These are phyloP conservation scores for Chaetomium tenue DNA, from an alignment of 495 filamentous ascomycete species.

Conservation along the genomic window DNA sequence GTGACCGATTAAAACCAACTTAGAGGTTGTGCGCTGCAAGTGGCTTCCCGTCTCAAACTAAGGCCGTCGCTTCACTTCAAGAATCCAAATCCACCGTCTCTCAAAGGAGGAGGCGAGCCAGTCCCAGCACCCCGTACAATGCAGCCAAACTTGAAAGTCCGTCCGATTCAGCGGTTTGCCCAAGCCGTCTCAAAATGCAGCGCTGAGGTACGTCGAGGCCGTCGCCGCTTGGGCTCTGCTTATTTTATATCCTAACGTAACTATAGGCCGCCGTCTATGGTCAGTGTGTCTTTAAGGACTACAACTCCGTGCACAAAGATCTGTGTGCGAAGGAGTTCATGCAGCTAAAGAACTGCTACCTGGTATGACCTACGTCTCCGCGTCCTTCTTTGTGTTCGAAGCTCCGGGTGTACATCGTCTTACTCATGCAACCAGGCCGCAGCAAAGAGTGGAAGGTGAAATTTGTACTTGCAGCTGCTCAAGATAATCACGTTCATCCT, in stretches of 20 bases:
- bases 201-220: constrained; percentile 58
- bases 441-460: constrained; percentile 41
- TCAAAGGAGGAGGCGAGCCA: not conserved
- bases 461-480: not conserved
- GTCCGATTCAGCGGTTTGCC: constrained; percentile 89
- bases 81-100: not conserved
- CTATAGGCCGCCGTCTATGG: constrained; percentile 78
- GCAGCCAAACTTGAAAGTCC: constrained; percentile 32
- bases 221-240: no score
- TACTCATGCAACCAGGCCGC: constrained; percentile 38
- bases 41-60: not conserved
- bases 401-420: not conserved
- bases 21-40: not conserved
- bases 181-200: constrained; percentile 80
- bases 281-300: constrained; percentile 88
- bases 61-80: not conserved
- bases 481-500: not conserved
- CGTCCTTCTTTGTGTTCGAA: not conserved
- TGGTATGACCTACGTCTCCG: constrained; percentile 54
- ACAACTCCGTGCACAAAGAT: constrained; percentile 86
- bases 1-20: not conserved
- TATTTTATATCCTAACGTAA: not conserved
- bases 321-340: constrained; percentile 87
- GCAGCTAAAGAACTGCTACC: constrained; percentile 80
- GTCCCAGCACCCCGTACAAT: constrained; percentile 15